A percentile compares a stretch with the other conserved stretches of the same genome.
These are phyloP conservation scores for Pseudogymnoascus sp. DNA, from an alignment of 2,329 filamentous ascomycete species.

Conservation along the genomic window DNA sequence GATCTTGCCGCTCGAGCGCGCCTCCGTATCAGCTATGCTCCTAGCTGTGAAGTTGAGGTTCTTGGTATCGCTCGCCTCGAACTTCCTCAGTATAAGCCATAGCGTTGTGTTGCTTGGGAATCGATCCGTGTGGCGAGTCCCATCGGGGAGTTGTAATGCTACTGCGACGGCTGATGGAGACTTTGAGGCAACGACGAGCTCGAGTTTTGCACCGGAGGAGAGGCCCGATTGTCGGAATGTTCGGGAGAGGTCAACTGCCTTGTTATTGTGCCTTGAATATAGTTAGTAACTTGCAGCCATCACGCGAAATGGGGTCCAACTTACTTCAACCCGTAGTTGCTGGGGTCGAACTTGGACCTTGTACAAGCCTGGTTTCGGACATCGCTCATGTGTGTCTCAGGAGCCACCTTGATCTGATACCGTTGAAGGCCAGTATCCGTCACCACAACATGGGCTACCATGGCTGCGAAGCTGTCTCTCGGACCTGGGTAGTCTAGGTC, in stretches of 20 bases:
- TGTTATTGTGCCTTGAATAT: constrained; percentile 62
- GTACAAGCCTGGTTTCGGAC: constrained; percentile 79
- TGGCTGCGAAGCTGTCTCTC: constrained; percentile 31
- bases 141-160: constrained; percentile 73
- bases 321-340: constrained; percentile 75
- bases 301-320: constrained; percentile 15
- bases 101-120: constrained; percentile 81
- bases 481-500: not conserved
- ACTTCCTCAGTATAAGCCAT: constrained; percentile 84
- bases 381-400: constrained; percentile 72
- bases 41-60: constrained; percentile 77
- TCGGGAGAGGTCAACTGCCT: constrained; percentile 73
- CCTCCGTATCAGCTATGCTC: constrained; percentile 57
- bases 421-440: constrained; percentile 72
- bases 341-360: constrained; percentile 54
- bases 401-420: constrained; percentile 73
- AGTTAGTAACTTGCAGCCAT: constrained; percentile 15
- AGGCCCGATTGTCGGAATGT: constrained; percentile 79
- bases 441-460: constrained; percentile 85
- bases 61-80: constrained; percentile 61
- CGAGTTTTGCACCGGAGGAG: constrained; percentile 76
- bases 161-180: constrained; percentile 80
- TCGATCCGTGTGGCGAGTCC: constrained; percentile 68
- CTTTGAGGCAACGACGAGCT: constrained; percentile 79
- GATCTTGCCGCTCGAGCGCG: constrained; percentile 57